Evolutionary conservation across 31 red algal genomes (phyloP).

Genomic region (Porphyra umbilicalis): DNA sequence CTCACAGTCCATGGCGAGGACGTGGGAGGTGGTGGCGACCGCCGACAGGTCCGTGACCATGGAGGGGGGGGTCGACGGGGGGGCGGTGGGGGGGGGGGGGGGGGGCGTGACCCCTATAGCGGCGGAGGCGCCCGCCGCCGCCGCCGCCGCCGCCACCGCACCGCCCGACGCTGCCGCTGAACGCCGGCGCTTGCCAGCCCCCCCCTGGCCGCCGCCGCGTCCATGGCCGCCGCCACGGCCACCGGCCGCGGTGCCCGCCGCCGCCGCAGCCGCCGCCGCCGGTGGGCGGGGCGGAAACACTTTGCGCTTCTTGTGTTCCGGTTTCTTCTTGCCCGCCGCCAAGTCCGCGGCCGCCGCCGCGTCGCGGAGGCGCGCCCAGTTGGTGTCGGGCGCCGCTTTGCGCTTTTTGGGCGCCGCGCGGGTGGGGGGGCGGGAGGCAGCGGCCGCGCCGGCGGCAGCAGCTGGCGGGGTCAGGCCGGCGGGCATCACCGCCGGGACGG

Average conservation of each 20-base stretch:
- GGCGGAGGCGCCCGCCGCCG: not conserved
- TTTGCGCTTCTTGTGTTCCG: not conserved
- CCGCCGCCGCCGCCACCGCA: not conserved
- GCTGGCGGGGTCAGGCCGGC: no score
- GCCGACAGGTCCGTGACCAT: not conserved
- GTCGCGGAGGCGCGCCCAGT: not conserved
- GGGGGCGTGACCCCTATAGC: no score
- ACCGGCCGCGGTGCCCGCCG: not conserved
- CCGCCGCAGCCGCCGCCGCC: not conserved
- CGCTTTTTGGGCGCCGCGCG: not conserved
- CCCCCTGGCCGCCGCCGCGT: not conserved
- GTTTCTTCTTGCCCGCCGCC: not conserved
- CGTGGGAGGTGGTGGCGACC: not conserved
- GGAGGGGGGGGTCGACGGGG: not conserved
- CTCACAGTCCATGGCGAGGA: slow-evolving; percentile 95
- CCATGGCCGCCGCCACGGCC: no score
- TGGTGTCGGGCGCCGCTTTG: not conserved
- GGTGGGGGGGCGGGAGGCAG: no score
- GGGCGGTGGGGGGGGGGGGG: not conserved
- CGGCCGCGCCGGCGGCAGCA: no score
- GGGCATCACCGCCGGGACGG: no score
- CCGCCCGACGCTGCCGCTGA: not conserved
- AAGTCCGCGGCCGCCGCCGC: not conserved
- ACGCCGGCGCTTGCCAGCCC: not conserved
- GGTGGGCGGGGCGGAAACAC: no score